Percentiles rank a stretch among this genome's conserved stretches.
Conservation (phyloP, 441 rosid genomes). For the Erodium moschatum region DNA sequence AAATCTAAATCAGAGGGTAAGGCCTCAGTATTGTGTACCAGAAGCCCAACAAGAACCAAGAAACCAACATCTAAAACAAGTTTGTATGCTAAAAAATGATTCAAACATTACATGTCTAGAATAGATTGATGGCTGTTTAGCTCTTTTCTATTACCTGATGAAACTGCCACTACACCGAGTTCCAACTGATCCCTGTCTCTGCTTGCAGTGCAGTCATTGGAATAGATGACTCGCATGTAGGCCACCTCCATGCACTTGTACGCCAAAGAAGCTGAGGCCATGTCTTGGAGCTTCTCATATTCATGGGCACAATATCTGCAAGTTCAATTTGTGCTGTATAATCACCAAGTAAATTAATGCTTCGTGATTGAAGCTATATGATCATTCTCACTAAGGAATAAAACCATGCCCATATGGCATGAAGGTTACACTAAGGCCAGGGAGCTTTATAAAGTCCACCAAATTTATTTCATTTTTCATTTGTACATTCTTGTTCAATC, state of each 20-base stretch:
- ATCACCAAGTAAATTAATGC: constrained; percentile 2
- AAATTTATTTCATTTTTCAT: background rate
- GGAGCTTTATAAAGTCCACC: background rate
- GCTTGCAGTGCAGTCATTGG: constrained; percentile 27
- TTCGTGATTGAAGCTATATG: background rate
- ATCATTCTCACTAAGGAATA: background rate
- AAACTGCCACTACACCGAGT: constrained; percentile 19
- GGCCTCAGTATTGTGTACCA: background rate
- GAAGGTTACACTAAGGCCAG: background rate
- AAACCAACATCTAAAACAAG: constrained; percentile 8
- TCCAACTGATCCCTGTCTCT: constrained; percentile 33
- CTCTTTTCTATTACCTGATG: constrained; percentile 2
- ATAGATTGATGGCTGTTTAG: background rate
- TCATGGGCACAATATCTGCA: constrained; percentile 35
- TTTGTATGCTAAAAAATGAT: background rate
- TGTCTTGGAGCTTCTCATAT: constrained; percentile 37
- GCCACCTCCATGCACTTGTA: constrained; percentile 52
- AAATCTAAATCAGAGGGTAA: background rate
- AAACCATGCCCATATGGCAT: background rate
- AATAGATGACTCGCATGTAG: constrained; percentile 34
- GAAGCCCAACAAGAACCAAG: background rate
- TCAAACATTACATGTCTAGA: background rate
- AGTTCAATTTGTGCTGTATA: constrained; percentile 17
- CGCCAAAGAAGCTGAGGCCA: constrained; percentile 51
- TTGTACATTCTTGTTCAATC: background rate